Evolutionary conservation across 148 eudicot genomes (phyloP), one percentile per base, ranked within the genome.

Genomic region (Vaccinium darrowii): DNA sequence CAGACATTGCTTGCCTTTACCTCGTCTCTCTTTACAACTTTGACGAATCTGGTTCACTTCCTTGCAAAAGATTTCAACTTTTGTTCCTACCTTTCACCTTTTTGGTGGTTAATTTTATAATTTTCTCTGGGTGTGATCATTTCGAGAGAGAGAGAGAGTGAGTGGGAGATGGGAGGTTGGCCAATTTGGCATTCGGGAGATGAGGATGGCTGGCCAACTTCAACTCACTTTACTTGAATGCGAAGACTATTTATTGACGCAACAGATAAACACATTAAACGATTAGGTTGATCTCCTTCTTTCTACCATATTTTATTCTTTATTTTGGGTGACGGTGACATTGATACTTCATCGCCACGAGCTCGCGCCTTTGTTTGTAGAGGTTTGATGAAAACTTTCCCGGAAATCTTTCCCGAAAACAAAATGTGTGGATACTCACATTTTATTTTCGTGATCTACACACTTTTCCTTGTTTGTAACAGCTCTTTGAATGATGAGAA

Each of bases 191-290:
- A n/a, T 0, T 75, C 78, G 47, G 47, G 65, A 39, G 52, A 79
- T 8, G 86, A 86, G 83, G 84, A 87, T 93, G 69, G 80, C 76
- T 74, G 87, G 81, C 87, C 92, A 88, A 85, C 87, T 88, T 91
- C 93, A 86, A 88, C 94, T 63, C 1, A 90, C 96, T 89, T 93
- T 90, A 90, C 95, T 94, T 94, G 79, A 90, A 82, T 92, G 85
- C 86, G 84, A 95, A 95, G 95, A 91, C 91, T 90, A 91, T 67
- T 67, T 11, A 27, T 89, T 87, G 86, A 81, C 83, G 19, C 81
- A 84, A 81, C 83, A 83, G 75, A 65, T 71, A 85, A 6, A 6
- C 49, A 4, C 0, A 79, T 85, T 67, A 14, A 85, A 89, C 52
- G 50, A 89, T 88, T 85, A 82, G 91, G 54, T 76, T 76, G 79